A percentile compares a stretch with the other conserved stretches of the same genome.
These are phyloP conservation scores for Penicillium lagena DNA, from an alignment of 495 filamentous ascomycete genomes.

Conservation along the genomic window DNA sequence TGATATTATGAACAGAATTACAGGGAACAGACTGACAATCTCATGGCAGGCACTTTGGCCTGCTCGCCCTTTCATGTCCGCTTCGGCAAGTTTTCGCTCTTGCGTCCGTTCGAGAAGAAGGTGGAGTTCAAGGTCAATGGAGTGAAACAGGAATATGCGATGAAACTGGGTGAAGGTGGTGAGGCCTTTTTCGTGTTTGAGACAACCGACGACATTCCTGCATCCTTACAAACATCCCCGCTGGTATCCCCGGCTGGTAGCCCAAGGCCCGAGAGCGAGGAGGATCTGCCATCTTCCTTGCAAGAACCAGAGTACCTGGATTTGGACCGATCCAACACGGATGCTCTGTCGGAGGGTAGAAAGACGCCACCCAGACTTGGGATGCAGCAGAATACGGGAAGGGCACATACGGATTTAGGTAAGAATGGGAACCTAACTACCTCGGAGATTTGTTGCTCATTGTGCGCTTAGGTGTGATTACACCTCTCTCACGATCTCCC, in stretches of 20 bases:
- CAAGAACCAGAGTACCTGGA: slow-evolving; percentile 83
- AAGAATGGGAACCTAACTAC: slow-evolving; percentile 5
- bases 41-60: slow-evolving; percentile 52
- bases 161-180: slow-evolving; percentile 97
- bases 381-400: slow-evolving; percentile 12
- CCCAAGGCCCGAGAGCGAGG: slow-evolving; percentile 55
- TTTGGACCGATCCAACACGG: slow-evolving; percentile 38
- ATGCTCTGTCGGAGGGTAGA: slow-evolving; percentile 19
- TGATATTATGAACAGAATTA: too few relatives aligned
- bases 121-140: slow-evolving; percentile 96
- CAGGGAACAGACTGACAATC: slow-evolving; percentile 1
- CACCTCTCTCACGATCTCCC: slow-evolving; percentile 59
- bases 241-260: slow-evolving; percentile 81
- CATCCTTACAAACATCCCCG: slow-evolving; percentile 87
- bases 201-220: slow-evolving; percentile 81
- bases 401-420: slow-evolving; percentile 48
- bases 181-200: slow-evolving; percentile 99
- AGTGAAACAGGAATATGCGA: slow-evolving; percentile 82
- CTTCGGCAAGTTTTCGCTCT: slow-evolving; percentile 94
- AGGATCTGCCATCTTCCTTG: slow-evolving; percentile 47
- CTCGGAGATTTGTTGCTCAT: slow-evolving; percentile 1
- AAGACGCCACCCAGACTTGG: slow-evolving; percentile 13
- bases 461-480: slow-evolving; percentile 44
- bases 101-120: slow-evolving; percentile 98
- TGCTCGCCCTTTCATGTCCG: slow-evolving; percentile 98